phyloP scores from a whole-genome alignment of 2,329 filamentous ascomycete species.

The Fusarium marasasianum region DNA sequence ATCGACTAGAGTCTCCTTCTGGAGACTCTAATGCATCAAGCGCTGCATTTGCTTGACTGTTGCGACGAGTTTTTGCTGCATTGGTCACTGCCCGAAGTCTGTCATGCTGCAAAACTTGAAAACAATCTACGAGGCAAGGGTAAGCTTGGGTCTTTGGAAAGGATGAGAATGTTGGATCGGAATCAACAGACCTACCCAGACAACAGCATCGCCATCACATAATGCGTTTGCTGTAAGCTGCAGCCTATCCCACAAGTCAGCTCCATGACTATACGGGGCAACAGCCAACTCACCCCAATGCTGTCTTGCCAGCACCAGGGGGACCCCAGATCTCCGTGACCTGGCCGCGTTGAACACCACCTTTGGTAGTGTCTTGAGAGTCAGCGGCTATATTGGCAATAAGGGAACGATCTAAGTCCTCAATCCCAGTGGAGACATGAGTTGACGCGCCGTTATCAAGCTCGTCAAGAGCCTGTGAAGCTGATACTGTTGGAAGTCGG shows the following conservation, averaged over 20 bases:
- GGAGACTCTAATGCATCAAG: slow-evolving; percentile 10
- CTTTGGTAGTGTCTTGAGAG: slow-evolving; percentile 37
- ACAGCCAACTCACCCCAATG: slow-evolving; percentile 70
- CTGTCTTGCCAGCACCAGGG: slow-evolving; percentile 85
- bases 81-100: slow-evolving; percentile 44
- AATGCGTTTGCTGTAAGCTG: slow-evolving; percentile 75
- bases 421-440: slow-evolving; percentile 66
- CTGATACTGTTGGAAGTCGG: slow-evolving; percentile 79
- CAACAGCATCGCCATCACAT: slow-evolving; percentile 67
- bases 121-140: slow-evolving; percentile 53
- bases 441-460: slow-evolving; percentile 61
- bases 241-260: slow-evolving; percentile 62
- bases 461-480: slow-evolving; percentile 74
- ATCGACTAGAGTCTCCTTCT: slow-evolving; percentile 41
- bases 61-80: slow-evolving; percentile 17
- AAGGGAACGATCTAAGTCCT: slow-evolving; percentile 61
- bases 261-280: slow-evolving; percentile 15
- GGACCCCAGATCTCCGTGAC: slow-evolving; percentile 90
- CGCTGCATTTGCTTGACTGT: slow-evolving; percentile 3
- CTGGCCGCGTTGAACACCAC: slow-evolving; percentile 78
- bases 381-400: slow-evolving; percentile 16
- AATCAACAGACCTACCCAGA: slow-evolving; percentile 80
- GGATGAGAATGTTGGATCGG: background rate
- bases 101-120: slow-evolving; percentile 51
- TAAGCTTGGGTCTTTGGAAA: slow-evolving; percentile 6